Base-by-base conservation (phyloP, 192 early-diverging fungal genomes). In the Coemansia sp. region DNA sequence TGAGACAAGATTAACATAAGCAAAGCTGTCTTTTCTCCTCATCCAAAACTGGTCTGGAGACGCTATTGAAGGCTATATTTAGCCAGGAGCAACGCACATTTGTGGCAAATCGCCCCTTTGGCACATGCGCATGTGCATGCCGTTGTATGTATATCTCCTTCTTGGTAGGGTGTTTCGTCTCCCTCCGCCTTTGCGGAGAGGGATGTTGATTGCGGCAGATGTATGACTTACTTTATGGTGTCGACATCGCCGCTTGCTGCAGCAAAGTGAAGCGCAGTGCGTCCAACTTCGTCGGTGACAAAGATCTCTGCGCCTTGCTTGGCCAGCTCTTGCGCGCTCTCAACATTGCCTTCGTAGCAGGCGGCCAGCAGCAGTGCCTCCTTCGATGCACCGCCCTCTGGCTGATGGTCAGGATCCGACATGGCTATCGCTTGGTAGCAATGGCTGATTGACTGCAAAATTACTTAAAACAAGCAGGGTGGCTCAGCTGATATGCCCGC, bases 251-350 rank as follows among this genome's bases (percentile, higher is more conserved):
- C 90, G 23, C 80, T 78, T 49, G 83, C 84, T 28, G 86, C 82
- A 0, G 90, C 89, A 81, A 87, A 83, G 64, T 90, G 89, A 14
- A 92, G 76, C 21, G 86, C 76, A 6, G 85, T 89, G 35, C 78
- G 69, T 1, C 85, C 88, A 11, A 69, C 62, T 23, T 85, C 85
- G 30, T 82, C 68, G 0, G 77, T 73, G 49, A 78, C 71, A 54
- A 84, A 80, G 28, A 86, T 67, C 35, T 88, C 85, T 1, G 86
- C 86, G 16, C 71, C 83, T 19, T 68, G 56, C 1, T 71, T 69
- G 23, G 81, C 59, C 27, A 86, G 47, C 18, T 71, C 69, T 49
- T 84, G 83, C 5, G 60, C 82, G 54, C 67, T 48, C 40, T 73
- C 30, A 44, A 43, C 50, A 28, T 80, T 53, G 5, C 77, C 77